Percentiles rank a stretch among this genome's conserved stretches.
These are phyloP conservation scores for Panellus pusillus DNA, from an alignment of 768 basidiomycete species.

Conservation along the genomic window DNA sequence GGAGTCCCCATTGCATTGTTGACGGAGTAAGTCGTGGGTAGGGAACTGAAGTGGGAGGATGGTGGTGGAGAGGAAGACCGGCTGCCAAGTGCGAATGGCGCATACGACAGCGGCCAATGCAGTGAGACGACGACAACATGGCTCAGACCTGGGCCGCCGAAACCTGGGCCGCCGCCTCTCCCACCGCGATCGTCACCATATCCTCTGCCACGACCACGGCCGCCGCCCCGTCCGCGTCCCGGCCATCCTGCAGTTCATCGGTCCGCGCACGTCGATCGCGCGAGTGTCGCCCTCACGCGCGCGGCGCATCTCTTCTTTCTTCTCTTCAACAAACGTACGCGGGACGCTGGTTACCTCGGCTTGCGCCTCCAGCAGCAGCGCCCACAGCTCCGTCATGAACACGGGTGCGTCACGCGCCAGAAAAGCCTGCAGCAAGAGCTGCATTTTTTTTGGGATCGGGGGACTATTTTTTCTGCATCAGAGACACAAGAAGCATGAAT, in stretches of 20 bases:
- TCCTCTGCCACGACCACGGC: slow-evolving; percentile 45
- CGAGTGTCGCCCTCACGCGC: slow-evolving; percentile 62
- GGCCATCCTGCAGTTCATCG: slow-evolving; percentile 66
- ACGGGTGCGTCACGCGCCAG: slow-evolving; percentile 78
- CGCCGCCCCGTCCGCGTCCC: slow-evolving; percentile 59
- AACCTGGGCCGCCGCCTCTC: slow-evolving; percentile 40
- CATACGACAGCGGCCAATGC: slow-evolving; percentile 17
- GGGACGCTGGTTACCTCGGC: slow-evolving; percentile 87
- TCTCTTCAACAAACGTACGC: slow-evolving; percentile 84
- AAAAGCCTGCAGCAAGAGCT: slow-evolving; percentile 93
- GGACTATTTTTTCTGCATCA: background rate
- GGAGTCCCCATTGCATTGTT: too few species aligned
- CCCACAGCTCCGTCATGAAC: slow-evolving; percentile 92
- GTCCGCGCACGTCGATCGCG: slow-evolving; percentile 62
- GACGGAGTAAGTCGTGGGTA: too few species aligned
- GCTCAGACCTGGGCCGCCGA: slow-evolving; percentile 24
- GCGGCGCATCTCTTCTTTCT: slow-evolving; percentile 87
- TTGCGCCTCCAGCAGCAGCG: slow-evolving; percentile 90
- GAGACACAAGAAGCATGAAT: background rate
- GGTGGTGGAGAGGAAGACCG: too few species aligned
- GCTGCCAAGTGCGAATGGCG: too few species aligned
- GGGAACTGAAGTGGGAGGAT: too few species aligned
- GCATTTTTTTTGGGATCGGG: slow-evolving; percentile 96
- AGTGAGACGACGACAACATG: slow-evolving; percentile 14
- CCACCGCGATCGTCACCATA: slow-evolving; percentile 50